These are phyloP conservation scores for Triticum turgidum DNA, from an alignment of 176 grass and related monocot species.

Conservation along the genomic window DNA sequence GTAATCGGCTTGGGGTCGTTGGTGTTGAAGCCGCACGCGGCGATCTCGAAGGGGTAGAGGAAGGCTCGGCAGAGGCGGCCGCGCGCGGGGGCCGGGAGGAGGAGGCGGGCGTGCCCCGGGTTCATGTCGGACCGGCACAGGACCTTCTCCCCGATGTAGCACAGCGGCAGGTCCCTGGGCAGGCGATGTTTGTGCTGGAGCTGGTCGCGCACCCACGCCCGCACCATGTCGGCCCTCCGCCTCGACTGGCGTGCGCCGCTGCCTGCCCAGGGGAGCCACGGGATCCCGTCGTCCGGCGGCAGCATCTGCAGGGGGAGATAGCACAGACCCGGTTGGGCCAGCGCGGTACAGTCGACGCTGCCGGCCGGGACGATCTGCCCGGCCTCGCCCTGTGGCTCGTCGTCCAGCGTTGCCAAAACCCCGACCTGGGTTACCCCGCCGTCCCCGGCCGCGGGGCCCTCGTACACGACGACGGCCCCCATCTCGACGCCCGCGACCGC, in stretches of 20 bases:
- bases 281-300: not conserved
- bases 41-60: not conserved
- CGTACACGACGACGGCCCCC: no score
- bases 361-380: no score
- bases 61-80: not conserved
- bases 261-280: not conserved
- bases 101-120: not conserved
- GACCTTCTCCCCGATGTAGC: conserved; percentile 17
- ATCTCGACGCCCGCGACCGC: no score
- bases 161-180: not conserved
- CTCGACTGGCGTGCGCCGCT: not conserved
- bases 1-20: no score
- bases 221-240: not conserved
- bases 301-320: no score
- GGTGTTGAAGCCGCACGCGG: no score
- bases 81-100: not conserved
- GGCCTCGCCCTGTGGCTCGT: no score
- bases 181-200: not conserved
- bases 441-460: no score
- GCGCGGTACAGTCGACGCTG: no score
- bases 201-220: conserved; percentile 10
- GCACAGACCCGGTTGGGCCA: no score
- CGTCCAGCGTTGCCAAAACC: no score
- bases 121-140: not conserved
- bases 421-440: no score